phyloP scores from a whole-genome alignment of 2,329 filamentous ascomycete species.

The Endoconidiophora laricicola region DNA sequence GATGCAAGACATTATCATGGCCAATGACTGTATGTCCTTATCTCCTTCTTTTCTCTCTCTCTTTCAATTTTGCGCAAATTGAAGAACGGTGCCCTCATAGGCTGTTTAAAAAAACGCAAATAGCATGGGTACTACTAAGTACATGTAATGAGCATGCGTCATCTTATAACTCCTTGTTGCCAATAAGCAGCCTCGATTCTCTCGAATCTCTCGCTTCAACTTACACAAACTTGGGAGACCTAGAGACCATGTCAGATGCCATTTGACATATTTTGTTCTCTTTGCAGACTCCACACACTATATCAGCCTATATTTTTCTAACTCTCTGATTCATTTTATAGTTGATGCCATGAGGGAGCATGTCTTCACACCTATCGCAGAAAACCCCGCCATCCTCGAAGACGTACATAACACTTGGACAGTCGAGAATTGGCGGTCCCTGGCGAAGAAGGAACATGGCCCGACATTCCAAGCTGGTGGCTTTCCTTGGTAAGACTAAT shows the following conservation, averaged over 20 bases:
- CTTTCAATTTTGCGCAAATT: not conserved
- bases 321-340: constrained; percentile 19
- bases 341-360: constrained; percentile 74
- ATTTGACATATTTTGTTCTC: no score
- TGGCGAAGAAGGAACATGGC: constrained; percentile 70
- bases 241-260: no score
- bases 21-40: constrained; percentile 10
- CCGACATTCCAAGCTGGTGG: constrained; percentile 76
- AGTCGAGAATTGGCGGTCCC: constrained; percentile 62
- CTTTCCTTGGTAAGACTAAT: constrained; percentile 58
- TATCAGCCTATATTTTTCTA: no score
- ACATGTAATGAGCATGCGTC: no score
- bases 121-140: no score
- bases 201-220: no score
- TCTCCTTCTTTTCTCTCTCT: not conserved
- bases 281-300: no score
- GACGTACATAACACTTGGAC: constrained; percentile 73
- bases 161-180: no score
- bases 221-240: no score
- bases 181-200: no score
- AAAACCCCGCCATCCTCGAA: constrained; percentile 65
- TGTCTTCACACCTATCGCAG: constrained; percentile 52
- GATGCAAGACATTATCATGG: constrained; percentile 8
- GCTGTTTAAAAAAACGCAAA: no score
- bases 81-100: not conserved